phyloP scores from a whole-genome alignment of 2,329 filamentous ascomycete genomes.

The Sporothrix variecibatus region DNA sequence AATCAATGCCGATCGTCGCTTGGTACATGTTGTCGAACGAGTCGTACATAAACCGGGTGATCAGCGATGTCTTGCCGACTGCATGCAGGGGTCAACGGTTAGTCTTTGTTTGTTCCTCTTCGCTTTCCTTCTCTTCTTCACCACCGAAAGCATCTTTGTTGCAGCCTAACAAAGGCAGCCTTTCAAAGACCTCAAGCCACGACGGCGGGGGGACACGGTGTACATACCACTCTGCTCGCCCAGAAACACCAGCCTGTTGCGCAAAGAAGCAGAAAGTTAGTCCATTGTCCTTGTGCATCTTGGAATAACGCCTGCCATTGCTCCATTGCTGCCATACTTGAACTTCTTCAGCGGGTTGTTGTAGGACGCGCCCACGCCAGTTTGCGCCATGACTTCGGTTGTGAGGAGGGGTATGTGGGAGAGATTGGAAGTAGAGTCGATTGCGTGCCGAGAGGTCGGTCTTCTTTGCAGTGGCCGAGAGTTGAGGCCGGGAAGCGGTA shows the following conservation, averaged over 20 bases:
- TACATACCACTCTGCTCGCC: conserved; percentile 95
- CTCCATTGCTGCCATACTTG: conserved; percentile 64
- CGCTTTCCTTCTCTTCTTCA: background rate
- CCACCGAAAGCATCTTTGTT: background rate
- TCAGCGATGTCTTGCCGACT: conserved; percentile 98
- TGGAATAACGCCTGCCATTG: background rate
- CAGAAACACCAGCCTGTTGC: conserved; percentile 82
- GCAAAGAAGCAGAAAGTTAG: conserved; percentile 21
- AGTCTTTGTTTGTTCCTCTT: background rate
- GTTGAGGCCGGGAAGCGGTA: background rate
- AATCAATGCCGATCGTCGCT: conserved; percentile 98
- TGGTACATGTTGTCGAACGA: conserved; percentile 99
- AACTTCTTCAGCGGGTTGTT: conserved; percentile 99
- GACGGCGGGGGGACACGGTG: conserved; percentile 13
- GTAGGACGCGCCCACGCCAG: conserved; percentile 75
- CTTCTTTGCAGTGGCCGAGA: background rate
- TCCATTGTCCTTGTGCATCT: conserved; percentile 28
- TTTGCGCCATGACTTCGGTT: conserved; percentile 70
- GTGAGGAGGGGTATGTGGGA: background rate
- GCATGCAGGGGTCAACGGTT: background rate
- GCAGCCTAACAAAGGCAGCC: background rate
- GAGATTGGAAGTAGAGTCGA: background rate
- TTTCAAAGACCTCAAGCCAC: background rate
- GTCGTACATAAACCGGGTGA: conserved; percentile 99
- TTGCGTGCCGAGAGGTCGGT: background rate